Evolutionary conservation across 1,284 basidiomycete genomes (phyloP), one percentile per base, ranked within the genome.

Genomic region (Thecaphora thlaspeos): DNA sequence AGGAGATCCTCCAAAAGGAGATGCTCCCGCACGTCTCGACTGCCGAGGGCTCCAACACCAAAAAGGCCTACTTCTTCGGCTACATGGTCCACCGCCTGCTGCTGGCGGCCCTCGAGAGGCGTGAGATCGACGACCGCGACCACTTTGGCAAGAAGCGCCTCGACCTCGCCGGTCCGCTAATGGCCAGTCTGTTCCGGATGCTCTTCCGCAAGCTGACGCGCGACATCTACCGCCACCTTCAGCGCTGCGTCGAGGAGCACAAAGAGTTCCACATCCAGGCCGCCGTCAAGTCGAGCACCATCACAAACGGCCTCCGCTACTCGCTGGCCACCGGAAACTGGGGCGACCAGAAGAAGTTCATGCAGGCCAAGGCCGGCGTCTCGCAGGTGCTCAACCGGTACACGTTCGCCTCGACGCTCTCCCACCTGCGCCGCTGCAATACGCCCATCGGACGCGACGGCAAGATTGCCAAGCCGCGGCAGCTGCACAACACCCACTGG

Each of bases 1-100:
- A 95, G n/a, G 94, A 98, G 79, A 96, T 99, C n/a, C n/a, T n/a
- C n/a, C n/a, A n/a, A n/a, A 91, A 93, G 37, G 97, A 98, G 75
- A 91, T 99, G 7, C 84, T 99, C 43, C 93, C 93, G 4, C 95
- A 99, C 79, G 92, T 99, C 2, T 90, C 92, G 2, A 92, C 98
- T 26, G 84, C 86, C 46, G 86, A 88, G 21, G 83, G 95, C 59
- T 92, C 98, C 80, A 91, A 98, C 79, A 83, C 90, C 43, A 85
- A 92, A 12, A 99, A 99, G 79, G 91, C 92, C 24, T 90, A 98
- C 71, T 98, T 97, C 79, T 88, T 98, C 32, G 93, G 91, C 1
- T 94, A 91, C 1, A 99, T 99, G 95, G 92, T 92, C 0, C 84
- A 94, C 23, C 83, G 95, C 46, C 95, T 99, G 3, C 82, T 99